Evolutionary conservation across 768 basidiomycete genomes (phyloP), one percentile per base, ranked within the genome.

Genomic region (Rhodotorula kratochvilovae): DNA sequence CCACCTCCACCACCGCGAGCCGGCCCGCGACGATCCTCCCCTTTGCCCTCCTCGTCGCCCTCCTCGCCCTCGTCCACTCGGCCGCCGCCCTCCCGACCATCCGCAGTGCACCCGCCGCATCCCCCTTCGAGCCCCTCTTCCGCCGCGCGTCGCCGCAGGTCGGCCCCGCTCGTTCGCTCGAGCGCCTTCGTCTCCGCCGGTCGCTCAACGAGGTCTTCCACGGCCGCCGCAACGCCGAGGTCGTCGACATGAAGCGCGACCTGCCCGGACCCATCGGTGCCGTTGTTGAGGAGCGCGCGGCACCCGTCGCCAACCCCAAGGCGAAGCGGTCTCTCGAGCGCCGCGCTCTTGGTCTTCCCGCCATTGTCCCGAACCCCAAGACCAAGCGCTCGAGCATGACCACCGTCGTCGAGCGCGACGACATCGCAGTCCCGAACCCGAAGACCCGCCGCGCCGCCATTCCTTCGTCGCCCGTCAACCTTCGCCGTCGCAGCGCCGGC

Each of bases 141-240:
- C 58, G 55, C 60, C 58, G 58, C 23, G 69, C 73, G 16, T 57
- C 66, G 15, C n/a, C 68, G 4, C 48, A 60, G 23, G 73, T 74
- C 66, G 73, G 73, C 13, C 73, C 73, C 11, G 17, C 36, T 19
- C 58, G 73, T 19, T 64, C 68, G 21, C 42, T 74, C 60, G 73
- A 74, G 48, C 73, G 73, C 42, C 73, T 74, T 27, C 73, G 73
- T 50, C 70, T 66, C 31, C 66, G 73, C 12, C 62, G 70, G 4
- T 58, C 66, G 39, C 29, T 57, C 54, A 31, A 29, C 59, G 59
- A 16, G 53, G 31, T 55, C 67, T 35, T 35, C 27, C 58, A 59
- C 17, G 58, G 58, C 11, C 58, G 58, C 7, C 58, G 58, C 39
- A 59, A 59, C 42, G 42, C 58, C 42, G 58, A 59, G 42, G 42